phyloP scores from a whole-genome alignment of 352 stramenopile species.

The Phytophthora sp. region DNA sequence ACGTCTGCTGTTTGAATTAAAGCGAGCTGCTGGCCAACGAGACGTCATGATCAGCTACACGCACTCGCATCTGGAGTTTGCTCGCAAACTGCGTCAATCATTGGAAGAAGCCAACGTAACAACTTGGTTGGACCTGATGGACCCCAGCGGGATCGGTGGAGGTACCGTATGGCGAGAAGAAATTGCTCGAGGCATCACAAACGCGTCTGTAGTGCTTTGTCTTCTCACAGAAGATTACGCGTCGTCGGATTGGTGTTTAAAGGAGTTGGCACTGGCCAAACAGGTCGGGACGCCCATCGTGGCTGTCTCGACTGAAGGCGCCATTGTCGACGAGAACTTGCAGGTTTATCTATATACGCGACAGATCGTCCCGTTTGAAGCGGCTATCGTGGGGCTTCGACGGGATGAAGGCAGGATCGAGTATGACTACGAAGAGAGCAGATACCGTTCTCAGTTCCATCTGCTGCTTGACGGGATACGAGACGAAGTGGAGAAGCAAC shows the following conservation, averaged over 20 bases:
- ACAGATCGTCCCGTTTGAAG: conserved; percentile 74
- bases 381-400: conserved; percentile 49
- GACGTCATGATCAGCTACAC: conserved; percentile 90
- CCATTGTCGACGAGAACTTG: conserved; percentile 63
- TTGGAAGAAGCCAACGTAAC: conserved; percentile 70
- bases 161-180: conserved; percentile 74
- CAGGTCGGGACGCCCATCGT: conserved; percentile 73
- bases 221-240: conserved; percentile 76
- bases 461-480: conserved; percentile 63
- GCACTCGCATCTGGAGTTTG: conserved; percentile 77
- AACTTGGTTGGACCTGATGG: conserved; percentile 82
- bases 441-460: conserved; percentile 20
- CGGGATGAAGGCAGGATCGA: conserved; percentile 19
- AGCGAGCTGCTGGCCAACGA: conserved; percentile 64
- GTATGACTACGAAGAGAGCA: conserved; percentile 32
- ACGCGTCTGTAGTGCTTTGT: conserved; percentile 66
- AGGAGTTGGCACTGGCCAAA: conserved; percentile 74
- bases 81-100: conserved; percentile 64
- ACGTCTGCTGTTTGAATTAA: conserved; percentile 70
- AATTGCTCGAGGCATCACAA: conserved; percentile 72
- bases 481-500: conserved; percentile 52
- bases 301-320: conserved; percentile 66
- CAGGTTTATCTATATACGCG: conserved; percentile 81
- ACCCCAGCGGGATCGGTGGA: conserved; percentile 75
- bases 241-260: conserved; percentile 74